Evolutionary conservation across 345 rosid species (phyloP).

Genomic region (Eucalyptus victrix): DNA sequence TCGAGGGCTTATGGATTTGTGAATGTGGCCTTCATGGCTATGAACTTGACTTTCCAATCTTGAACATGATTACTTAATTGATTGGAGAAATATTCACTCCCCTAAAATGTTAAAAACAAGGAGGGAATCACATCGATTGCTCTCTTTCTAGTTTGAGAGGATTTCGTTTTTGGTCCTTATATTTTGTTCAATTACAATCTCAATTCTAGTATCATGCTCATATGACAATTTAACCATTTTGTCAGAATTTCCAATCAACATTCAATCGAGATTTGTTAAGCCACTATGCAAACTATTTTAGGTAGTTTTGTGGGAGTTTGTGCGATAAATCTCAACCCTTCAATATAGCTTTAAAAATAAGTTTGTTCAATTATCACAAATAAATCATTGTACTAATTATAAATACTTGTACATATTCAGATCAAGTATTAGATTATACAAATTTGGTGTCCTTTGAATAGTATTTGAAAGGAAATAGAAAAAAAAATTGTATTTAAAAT

Average conservation of each 20-base stretch:
- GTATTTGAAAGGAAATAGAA: not conserved
- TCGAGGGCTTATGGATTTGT: not conserved
- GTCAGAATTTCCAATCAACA: not conserved
- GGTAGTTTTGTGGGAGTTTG: not conserved
- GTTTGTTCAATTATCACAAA: not conserved
- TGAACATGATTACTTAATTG: not conserved
- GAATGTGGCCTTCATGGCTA: fast-evolving
- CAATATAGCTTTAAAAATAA: not conserved
- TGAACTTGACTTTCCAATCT: not conserved
- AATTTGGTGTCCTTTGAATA: not conserved
- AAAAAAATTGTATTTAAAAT: not conserved
- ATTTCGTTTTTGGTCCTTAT: not conserved
- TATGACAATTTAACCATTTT: not conserved
- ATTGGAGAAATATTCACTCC: not conserved
- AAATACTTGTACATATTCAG: not conserved
- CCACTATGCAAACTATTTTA: not conserved
- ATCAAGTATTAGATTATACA: not conserved
- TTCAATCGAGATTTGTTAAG: not conserved
- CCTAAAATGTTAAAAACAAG: not conserved
- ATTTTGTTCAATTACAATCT: not conserved
- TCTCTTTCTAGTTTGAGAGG: not conserved
- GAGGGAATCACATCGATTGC: not conserved
- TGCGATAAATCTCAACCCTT: not conserved
- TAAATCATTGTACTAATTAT: not conserved
- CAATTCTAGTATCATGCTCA: not conserved